A percentile compares a stretch with the other conserved stretches of the same genome.
These are phyloP conservation scores for Vitis labrusca DNA, from an alignment of 164 flowering plant genomes.

Conservation along the genomic window DNA sequence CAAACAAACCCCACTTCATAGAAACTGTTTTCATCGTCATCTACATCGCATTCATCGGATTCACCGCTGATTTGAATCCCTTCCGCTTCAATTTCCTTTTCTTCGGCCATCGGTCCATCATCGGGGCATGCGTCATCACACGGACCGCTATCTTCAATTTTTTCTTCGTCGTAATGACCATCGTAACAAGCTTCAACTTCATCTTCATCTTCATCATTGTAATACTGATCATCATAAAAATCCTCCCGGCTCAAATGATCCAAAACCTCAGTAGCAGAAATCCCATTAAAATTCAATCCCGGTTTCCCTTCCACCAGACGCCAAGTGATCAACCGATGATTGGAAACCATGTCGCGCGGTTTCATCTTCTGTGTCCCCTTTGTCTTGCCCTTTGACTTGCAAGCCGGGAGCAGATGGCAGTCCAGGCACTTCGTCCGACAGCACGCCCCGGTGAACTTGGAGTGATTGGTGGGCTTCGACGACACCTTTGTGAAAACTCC, in stretches of 20 bases:
- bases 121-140: no score
- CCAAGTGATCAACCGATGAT: conserved; percentile 24
- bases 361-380: conserved; percentile 51
- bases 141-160: background rate
- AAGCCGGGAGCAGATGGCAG: conserved; percentile 50
- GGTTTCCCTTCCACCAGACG: conserved; percentile 25
- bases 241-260: conserved; percentile 16
- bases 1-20: conserved; percentile 45
- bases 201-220: conserved; percentile 10
- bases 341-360: conserved; percentile 23
- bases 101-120: no score
- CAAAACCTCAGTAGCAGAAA: conserved; percentile 40
- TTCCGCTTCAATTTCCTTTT: no score
- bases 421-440: conserved; percentile 33
- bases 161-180: background rate
- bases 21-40: conserved; percentile 23
- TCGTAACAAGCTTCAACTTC: conserved; percentile 5
- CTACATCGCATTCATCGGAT: conserved; percentile 5
- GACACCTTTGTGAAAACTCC: conserved; percentile 59
- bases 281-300: conserved; percentile 37
- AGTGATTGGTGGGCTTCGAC: conserved; percentile 77
- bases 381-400: conserved; percentile 56
- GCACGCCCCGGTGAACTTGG: conserved; percentile 78
- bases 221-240: conserved; percentile 8
- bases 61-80: background rate